A percentile compares a stretch with the other conserved stretches of the same genome.
phyloP scores from a whole-genome alignment of 2,329 filamentous ascomycete genomes.

The Penicillium glabrum region DNA sequence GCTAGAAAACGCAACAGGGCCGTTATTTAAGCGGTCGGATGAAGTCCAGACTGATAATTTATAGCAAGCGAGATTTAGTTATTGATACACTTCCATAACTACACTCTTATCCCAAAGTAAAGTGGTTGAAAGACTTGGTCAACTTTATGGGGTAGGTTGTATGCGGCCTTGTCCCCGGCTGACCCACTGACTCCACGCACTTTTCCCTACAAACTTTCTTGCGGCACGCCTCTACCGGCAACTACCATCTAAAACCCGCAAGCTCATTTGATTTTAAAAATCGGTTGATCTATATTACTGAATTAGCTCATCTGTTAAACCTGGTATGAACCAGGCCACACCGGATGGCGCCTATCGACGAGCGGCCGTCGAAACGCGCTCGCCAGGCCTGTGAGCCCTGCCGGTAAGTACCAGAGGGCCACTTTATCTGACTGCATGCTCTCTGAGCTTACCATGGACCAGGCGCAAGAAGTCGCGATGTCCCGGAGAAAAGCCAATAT shows the following conservation, averaged over 20 bases:
- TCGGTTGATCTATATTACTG: not conserved
- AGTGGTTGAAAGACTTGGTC: not conserved
- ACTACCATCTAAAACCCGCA: not conserved
- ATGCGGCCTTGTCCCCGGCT: not conserved
- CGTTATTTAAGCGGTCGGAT: not conserved
- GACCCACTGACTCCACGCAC: not conserved
- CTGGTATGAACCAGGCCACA: not conserved
- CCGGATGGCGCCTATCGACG: conserved; percentile 13
- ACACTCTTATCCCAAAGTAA: not conserved
- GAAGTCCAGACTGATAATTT: too few species aligned
- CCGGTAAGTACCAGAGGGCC: conserved; percentile 21
- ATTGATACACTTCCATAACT: not conserved
- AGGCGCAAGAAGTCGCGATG: conserved; percentile 37
- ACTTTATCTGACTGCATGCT: not conserved
- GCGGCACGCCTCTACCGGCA: not conserved
- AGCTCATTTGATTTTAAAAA: not conserved
- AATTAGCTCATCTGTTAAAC: not conserved
- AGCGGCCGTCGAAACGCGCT: conserved; percentile 18
- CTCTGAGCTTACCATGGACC: not conserved
- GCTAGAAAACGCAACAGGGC: conserved; percentile 1
- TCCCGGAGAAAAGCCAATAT: conserved; percentile 33
- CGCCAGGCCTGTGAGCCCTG: conserved; percentile 34
- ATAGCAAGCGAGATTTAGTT: not conserved
- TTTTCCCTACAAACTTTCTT: not conserved
- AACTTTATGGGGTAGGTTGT: not conserved